Conservation (phyloP, 148 eudicot species). For the Fagopyrum esculentum region DNA sequence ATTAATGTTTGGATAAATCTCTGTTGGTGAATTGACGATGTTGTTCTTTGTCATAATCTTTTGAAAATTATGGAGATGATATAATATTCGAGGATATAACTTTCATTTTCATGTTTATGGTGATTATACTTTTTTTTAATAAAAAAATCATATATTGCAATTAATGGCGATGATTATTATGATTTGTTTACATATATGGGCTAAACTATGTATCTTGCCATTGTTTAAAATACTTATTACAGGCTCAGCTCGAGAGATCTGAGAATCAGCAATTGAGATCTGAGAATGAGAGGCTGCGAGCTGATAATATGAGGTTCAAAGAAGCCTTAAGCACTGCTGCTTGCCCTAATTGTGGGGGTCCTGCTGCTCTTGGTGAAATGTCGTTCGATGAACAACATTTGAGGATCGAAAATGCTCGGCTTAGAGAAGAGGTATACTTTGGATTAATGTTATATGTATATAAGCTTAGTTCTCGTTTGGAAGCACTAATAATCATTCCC, state of each 20-base stretch:
- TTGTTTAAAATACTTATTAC: not conserved
- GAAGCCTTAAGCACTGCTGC: constrained; percentile 82
- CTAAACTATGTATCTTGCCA: not conserved
- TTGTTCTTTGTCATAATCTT: not conserved
- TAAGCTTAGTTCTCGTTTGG: no score
- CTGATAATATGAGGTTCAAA: constrained; percentile 83
- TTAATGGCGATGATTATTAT: not conserved
- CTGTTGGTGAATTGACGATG: not conserved
- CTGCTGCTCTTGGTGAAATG: constrained; percentile 90
- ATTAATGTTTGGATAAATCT: not conserved
- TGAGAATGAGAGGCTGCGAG: constrained; percentile 86
- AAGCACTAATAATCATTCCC: no score
- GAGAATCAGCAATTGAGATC: constrained; percentile 74
- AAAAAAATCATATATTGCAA: not conserved
- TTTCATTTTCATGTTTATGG: not conserved
- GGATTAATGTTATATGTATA: no score
- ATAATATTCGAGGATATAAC: not conserved
- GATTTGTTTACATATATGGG: not conserved
- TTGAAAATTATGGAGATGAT: not conserved
- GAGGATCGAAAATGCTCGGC: constrained; percentile 81
- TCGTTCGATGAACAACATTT: constrained; percentile 93
- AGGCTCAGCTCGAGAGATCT: constrained; percentile 64
- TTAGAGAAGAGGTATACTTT: constrained; percentile 72
- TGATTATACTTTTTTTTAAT: not conserved
- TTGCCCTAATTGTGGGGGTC: constrained; percentile 91